Evolutionary conservation across 2,329 filamentous ascomycete species (phyloP).

Genomic region (Pseudocercospora crystallina): DNA sequence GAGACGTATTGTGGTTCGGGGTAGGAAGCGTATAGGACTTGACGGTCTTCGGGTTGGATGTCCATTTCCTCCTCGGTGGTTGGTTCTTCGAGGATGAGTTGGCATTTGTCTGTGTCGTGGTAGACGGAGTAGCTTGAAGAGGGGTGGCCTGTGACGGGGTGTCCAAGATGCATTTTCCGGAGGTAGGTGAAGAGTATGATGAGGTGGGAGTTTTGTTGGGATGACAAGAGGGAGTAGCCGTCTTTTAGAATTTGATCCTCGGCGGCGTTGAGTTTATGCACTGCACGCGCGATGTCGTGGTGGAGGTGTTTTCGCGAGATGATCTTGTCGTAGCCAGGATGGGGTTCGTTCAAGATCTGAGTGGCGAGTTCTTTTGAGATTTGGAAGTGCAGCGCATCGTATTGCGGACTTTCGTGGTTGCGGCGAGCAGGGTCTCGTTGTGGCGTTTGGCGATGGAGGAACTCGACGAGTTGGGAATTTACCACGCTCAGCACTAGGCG

Average conservation of each 20-base stretch:
- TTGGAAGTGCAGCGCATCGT: slow-evolving; percentile 1
- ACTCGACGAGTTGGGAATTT: neutral
- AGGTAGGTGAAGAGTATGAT: neutral
- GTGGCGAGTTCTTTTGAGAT: neutral
- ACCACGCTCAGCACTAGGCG: neutral
- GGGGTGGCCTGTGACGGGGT: too few relatives aligned
- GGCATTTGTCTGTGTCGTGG: too few relatives aligned
- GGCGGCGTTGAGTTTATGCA: neutral
- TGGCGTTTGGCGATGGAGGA: neutral
- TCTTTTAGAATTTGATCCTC: neutral
- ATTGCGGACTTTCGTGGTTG: neutral
- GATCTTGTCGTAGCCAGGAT: neutral
- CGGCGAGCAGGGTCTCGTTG: neutral
- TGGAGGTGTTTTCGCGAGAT: neutral
- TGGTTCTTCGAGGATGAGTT: too few relatives aligned
- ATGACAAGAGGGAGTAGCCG: neutral
- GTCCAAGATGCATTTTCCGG: too few relatives aligned
- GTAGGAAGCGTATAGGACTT: too few relatives aligned
- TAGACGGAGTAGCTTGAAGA: too few relatives aligned
- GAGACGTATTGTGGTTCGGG: too few relatives aligned
- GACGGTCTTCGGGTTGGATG: too few relatives aligned
- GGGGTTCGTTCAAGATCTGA: too few relatives aligned
- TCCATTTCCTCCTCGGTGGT: too few relatives aligned
- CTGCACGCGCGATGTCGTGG: slow-evolving; percentile 1
- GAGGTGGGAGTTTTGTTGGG: neutral